Evolutionary conservation across 2,329 filamentous ascomycete species (phyloP), one percentile per base, ranked within the genome.

Genomic region (Claviceps sp.): DNA sequence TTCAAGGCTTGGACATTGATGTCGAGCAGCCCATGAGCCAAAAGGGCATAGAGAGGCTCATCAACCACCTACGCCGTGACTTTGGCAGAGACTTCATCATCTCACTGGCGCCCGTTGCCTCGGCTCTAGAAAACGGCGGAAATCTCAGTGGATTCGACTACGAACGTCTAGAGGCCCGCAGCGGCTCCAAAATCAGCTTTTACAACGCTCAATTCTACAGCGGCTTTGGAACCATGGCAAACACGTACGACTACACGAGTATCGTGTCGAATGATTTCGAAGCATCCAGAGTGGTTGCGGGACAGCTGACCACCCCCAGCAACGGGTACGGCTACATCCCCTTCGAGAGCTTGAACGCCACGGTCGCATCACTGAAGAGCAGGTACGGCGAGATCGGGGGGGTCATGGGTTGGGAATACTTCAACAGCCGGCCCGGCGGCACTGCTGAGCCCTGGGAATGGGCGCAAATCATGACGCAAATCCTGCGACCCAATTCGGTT

Each of bases 381-480:
- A 63, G 66, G 54, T 88, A 87, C 60, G 78, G 79, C 0, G 70
- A 70, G 4, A 89, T 94, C 62, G 89, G 89, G 1, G 89, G 89
- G 0, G 81, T 95, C 2, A 89, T 90, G 80, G 88, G 87, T 3
- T 95, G 89, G 89, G 89, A 95, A 68, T 95, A 90, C 62, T 94
- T 89, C 70, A 91, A 93, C 68, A 78, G 53, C 47, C 16, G 26
- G 22, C 53, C 53, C 1, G 78, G 80, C 4, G 78, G 77, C 47
- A 61, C 63, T n/a, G 67, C 68, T 16, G 68, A 71, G 52, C 85
- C 86, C 0, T 89, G 84, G 83, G 72, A 84, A 58, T 95, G 89
- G 89, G 86, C 85, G 77, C 78, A 54, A 22, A 45, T 54, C 20
- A 54, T 54, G 53, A 54, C 53, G 0, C 60, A 55, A 45, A 65